A percentile compares a stretch with the other conserved stretches of the same genome.
Evolutionary conservation across 108 stramenopile genomes (phyloP).

Genomic region (Nannochloropsis oceanica): DNA sequence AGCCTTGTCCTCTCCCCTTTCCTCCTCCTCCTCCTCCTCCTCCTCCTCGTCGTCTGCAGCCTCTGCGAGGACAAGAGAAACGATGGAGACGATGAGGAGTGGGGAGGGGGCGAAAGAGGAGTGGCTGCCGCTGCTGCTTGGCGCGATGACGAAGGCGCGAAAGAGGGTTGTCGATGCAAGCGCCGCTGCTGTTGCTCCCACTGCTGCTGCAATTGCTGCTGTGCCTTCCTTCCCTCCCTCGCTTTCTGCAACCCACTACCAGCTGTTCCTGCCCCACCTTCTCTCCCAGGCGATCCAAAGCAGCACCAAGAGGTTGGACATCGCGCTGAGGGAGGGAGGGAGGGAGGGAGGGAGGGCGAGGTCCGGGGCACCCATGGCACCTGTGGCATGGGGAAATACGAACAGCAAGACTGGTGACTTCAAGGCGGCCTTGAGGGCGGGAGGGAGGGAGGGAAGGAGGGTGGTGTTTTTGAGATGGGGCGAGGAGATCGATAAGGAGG

Average conservation of each 20-base stretch:
- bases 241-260: background rate
- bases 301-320: background rate
- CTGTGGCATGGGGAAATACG: background rate
- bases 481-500: background rate
- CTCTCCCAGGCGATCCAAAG: background rate
- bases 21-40: conserved; percentile 1
- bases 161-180: background rate
- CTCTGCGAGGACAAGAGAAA: background rate
- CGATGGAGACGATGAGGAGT: no score
- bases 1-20: background rate
- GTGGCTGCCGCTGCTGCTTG: background rate
- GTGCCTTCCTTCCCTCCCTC: background rate
- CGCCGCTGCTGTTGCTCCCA: background rate
- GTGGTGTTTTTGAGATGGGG: background rate
- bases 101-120: background rate
- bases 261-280: background rate
- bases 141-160: no score
- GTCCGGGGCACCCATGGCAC: no score
- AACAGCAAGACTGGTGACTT: background rate
- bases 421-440: background rate
- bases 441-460: background rate
- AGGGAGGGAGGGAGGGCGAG: no score
- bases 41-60: background rate
- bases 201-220: background rate
- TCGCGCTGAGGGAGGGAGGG: background rate